Base-by-base conservation (phyloP, 148 eudicot genomes). In the Rhododendron griersonianum region DNA sequence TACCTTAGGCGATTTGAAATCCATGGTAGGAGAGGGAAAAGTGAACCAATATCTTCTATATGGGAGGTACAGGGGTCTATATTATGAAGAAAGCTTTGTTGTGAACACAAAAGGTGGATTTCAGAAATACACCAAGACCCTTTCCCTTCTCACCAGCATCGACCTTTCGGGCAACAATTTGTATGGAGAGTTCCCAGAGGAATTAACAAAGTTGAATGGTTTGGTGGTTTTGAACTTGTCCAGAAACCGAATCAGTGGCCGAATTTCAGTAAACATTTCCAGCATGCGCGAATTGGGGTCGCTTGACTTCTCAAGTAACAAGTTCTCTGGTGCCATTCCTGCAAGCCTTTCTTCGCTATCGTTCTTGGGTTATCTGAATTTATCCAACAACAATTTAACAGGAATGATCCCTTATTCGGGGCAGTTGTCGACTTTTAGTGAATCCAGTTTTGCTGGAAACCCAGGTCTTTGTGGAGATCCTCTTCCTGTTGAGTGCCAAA, bases 381-480 rank as follows among this genome's bases (percentile, higher is more conserved):
- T 93, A 80, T 92, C 93, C 25, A 35, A 87, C 76, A 93, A 92
- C 80, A 21, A 87, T 19, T 87, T 93, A 18, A 81, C 89, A 0
- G 96, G 96, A 37, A 78, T 28, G 83, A 89, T 92, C 28, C 96
- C 96, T n/a, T 15, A 23, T 9, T 87, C 86, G 4, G 90, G 91
- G 80, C 94, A 93, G 37, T 30, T 92, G 67, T 59, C 87, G 30
- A 88, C 89, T 44, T 91, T 89, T 82, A 73, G 35, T 4, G 69
- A 82, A 10, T 83, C 89, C 10, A 39, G 86, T 16, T 93, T 85
- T 84, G 87, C 4, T 1, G 94, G 94, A 23, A 93, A 93, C 37
- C 86, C 84, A 1, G 82, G 74, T 14, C 92, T 93, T 37, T 93
- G 93, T 83, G 94, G 95, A 63, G 73, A 83, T 79, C 94, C 92